Base-by-base conservation (phyloP, 78 protist genomes). In the Dictyostelium purpureum region DNA sequence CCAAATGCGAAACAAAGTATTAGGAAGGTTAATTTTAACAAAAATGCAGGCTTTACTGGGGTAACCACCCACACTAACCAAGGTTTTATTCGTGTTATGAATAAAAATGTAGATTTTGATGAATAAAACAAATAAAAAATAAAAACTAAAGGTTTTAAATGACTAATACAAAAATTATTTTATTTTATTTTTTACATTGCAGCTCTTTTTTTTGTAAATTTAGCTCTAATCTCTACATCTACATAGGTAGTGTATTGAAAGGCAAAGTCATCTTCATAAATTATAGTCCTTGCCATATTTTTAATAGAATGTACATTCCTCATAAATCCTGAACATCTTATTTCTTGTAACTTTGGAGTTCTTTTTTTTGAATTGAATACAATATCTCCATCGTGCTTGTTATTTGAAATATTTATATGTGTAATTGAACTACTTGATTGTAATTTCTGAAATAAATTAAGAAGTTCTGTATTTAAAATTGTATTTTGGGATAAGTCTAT, bases 41-140 rank as follows among this genome's bases (percentile, higher is more conserved):
- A 81, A 65, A 67, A 81, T 40, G 9, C n/a, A 47, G 35, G 37
- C 6, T 11, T 4, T 14, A 19, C 51, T 2, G 51, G 61, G 51
- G 33, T 81, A 14, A 65, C 70, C 2, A 67, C 11, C 51, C 79
- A 56, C 16, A n/a, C 77, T 26, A 28, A n/a, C 4, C 63, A 63
- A 21, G 89, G 89, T 24, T 52, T 81, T 9, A 42, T 81, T 37
- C 43, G 88, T 61, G 38, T 63, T 0, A 63, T 63, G n/a, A n/a
- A n/a, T n/a, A n/a, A n/a, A n/a, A n/a, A n/a, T n/a, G n/a, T n/a
- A n/a, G n/a, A n/a, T n/a, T n/a, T n/a, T n/a, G n/a, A n/a, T n/a
- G n/a, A n/a, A n/a, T n/a, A n/a, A n/a, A n/a, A n/a, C n/a, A n/a
- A n/a, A n/a, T n/a, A n/a, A n/a, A n/a, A n/a, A n/a, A n/a, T n/a